phyloP scores from a whole-genome alignment of 176 grass and related monocot species.

The Tillandsia fasciculata region DNA sequence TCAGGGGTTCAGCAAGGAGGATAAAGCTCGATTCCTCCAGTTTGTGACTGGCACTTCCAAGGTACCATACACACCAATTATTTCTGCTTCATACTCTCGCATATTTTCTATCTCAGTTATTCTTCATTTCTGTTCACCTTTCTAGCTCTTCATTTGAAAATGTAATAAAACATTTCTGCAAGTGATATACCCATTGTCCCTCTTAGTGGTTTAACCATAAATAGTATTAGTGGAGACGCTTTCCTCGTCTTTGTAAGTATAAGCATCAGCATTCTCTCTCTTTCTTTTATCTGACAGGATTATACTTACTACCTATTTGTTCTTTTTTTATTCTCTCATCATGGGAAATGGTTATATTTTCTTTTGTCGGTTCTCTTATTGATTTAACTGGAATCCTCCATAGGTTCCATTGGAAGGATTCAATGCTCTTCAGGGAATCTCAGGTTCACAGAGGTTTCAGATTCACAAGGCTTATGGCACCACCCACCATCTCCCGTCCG shows the following conservation, averaged over 20 bases:
- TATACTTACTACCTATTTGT: no score
- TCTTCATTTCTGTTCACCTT: background rate
- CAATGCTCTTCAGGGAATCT: conserved; percentile 91
- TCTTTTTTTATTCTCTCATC: no score
- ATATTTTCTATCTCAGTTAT: background rate
- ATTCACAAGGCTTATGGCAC: conserved; percentile 98
- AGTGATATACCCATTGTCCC: background rate
- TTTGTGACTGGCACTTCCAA: conserved; percentile 99
- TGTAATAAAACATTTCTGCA: background rate
- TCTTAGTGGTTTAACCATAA: no score
- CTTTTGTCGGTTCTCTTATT: background rate
- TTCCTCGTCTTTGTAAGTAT: background rate
- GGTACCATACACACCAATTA: conserved; percentile 29
- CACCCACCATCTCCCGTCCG: conserved; percentile 87
- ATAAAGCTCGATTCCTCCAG: conserved; percentile 96
- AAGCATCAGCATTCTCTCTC: background rate
- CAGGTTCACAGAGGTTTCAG: conserved; percentile 84
- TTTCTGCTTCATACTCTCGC: background rate
- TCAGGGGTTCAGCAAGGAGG: conserved; percentile 92
- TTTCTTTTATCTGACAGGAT: no score
- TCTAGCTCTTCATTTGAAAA: background rate
- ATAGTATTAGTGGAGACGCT: no score
- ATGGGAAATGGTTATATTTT: background rate
- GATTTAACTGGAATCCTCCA: conserved; percentile 7
- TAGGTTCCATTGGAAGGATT: conserved; percentile 97